phyloP scores from a whole-genome alignment of 345 rosid genomes.

The Rhodamnia argentea region DNA sequence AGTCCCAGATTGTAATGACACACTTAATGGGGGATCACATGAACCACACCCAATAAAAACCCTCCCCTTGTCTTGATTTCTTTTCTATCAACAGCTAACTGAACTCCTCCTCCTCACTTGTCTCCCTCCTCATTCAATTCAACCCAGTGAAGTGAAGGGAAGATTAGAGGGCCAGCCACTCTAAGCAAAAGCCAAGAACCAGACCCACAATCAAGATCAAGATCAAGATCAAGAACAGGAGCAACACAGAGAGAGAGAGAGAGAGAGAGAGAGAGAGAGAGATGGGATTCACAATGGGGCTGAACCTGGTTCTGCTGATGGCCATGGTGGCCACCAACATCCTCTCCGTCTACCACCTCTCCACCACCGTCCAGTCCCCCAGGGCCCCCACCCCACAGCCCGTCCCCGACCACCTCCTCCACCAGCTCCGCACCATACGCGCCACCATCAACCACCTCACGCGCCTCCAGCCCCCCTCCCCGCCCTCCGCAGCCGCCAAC shows the following conservation, averaged over 20 bases:
- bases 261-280: not conserved
- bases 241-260: not conserved
- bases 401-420: constrained; percentile 77
- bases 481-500: constrained; percentile 8
- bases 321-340: constrained; percentile 98
- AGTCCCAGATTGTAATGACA: not conserved
- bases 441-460: constrained; percentile 90
- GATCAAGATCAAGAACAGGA: not conserved
- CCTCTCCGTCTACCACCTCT: constrained; percentile 92
- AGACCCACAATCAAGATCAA: not conserved
- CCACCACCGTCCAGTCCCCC: constrained; percentile 56
- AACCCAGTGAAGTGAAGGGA: not conserved
- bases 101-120: not conserved
- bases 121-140: not conserved
- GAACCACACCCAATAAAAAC: not conserved
- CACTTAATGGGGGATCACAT: not conserved
- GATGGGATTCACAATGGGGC: constrained; percentile 90
- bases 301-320: constrained; percentile 64
- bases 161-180: not conserved
- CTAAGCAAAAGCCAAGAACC: not conserved
- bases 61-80: not conserved
- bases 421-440: constrained; percentile 80
- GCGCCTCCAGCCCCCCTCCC: constrained; percentile 41
- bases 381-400: constrained; percentile 32
- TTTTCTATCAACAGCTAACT: not conserved